Percentiles rank a stretch among this genome's conserved stretches.
These are phyloP conservation scores for Tetraselmis chui DNA, from an alignment of 139 green algal species.

Conservation along the genomic window DNA sequence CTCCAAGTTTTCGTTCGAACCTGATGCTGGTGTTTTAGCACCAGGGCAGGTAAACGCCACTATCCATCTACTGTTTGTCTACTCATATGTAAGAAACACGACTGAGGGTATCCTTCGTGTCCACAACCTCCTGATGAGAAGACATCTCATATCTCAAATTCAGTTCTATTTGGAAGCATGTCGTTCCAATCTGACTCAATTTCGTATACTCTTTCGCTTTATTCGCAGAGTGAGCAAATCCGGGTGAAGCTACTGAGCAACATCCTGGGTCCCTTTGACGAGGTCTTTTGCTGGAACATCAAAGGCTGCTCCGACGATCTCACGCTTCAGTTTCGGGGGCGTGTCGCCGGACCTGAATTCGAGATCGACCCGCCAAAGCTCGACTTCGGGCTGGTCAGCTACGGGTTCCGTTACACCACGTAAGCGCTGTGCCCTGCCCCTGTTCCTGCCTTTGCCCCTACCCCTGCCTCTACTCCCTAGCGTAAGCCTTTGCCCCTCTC, in stretches of 20 bases:
- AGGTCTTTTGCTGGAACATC: slow-evolving; percentile 60
- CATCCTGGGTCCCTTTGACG: slow-evolving; percentile 59
- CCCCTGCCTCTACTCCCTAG: no score
- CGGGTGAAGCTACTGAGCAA: slow-evolving; percentile 51
- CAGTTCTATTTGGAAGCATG: no score
- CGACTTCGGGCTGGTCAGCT: slow-evolving; percentile 65
- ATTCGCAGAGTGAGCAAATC: slow-evolving; percentile 19
- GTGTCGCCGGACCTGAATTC: slow-evolving; percentile 59
- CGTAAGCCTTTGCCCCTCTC: no score
- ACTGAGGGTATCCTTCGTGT: no score
- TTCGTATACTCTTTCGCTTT: no score
- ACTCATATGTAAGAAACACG: no score
- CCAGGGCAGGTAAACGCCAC: slow-evolving; percentile 22
- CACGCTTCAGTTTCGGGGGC: slow-evolving; percentile 57
- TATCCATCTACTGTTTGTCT: no score
- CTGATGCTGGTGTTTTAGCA: slow-evolving; percentile 39
- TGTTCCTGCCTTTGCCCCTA: not conserved
- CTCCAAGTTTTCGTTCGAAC: slow-evolving; percentile 67
- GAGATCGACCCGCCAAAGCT: slow-evolving; percentile 46
- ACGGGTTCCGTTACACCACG: slow-evolving; percentile 50
- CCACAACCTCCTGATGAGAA: no score
- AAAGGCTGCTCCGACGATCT: slow-evolving; percentile 38
- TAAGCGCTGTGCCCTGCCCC: not conserved
- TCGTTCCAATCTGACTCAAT: no score
- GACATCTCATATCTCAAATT: no score